Conservation (phyloP, 1,284 basidiomycete genomes). For the Moniliella sp. region DNA sequence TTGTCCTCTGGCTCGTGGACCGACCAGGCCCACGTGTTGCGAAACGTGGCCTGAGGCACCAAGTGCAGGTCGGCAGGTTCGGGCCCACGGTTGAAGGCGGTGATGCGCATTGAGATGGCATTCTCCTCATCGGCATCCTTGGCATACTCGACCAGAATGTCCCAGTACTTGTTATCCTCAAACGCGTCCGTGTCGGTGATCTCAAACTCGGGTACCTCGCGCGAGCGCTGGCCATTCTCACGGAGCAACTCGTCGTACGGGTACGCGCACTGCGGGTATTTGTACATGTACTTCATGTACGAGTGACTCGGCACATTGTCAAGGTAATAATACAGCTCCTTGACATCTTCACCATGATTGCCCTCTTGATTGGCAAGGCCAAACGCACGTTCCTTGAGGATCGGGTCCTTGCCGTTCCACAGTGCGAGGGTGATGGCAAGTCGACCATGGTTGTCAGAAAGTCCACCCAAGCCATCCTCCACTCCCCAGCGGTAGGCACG, state of each 20-base stretch:
- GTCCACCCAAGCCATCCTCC: slow-evolving; percentile 91
- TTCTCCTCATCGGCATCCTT: slow-evolving; percentile 83
- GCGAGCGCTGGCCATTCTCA: slow-evolving; percentile 58
- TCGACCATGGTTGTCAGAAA: slow-evolving; percentile 77
- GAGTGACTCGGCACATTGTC: slow-evolving; percentile 94
- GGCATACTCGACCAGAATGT: slow-evolving; percentile 63
- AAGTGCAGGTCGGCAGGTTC: slow-evolving; percentile 85
- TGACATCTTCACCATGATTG: slow-evolving; percentile 95
- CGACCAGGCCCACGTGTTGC: slow-evolving; percentile 96
- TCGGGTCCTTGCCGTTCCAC: slow-evolving; percentile 84
- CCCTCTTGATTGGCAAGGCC: slow-evolving; percentile 74
- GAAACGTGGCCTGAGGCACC: slow-evolving; percentile 84
- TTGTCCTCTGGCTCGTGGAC: slow-evolving; percentile 51
- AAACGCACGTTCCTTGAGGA: slow-evolving; percentile 85
- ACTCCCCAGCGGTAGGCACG: slow-evolving; percentile 87
- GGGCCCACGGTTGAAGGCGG: slow-evolving; percentile 83
- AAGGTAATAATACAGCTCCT: slow-evolving; percentile 92
- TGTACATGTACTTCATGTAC: slow-evolving; percentile 98
- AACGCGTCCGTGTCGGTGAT: slow-evolving; percentile 76
- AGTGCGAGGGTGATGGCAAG: slow-evolving; percentile 71
- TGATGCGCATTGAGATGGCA: slow-evolving; percentile 73
- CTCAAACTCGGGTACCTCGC: slow-evolving; percentile 80
- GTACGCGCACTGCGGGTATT: slow-evolving; percentile 74
- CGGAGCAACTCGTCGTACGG: slow-evolving; percentile 78
- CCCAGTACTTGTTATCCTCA: slow-evolving; percentile 86